Evolutionary conservation across 23 red algal species (phyloP).

Genomic region (Gracilaria gracilis): DNA sequence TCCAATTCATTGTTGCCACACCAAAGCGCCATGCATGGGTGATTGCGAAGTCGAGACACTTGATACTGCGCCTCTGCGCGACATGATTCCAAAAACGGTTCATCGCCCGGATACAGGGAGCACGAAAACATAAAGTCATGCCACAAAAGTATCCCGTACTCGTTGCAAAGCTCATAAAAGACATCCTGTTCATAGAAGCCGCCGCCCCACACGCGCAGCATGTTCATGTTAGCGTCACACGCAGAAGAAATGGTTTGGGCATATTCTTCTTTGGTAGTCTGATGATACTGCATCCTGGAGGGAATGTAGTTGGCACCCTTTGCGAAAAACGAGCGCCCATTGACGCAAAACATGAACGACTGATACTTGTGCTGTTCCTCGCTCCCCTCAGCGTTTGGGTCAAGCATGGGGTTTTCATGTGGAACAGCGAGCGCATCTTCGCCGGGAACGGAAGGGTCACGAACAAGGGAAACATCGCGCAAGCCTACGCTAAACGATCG

Average conservation of each 20-base stretch:
- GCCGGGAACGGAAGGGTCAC: background rate
- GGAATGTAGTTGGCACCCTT: conserved; percentile 71
- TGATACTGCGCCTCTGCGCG: conserved; percentile 41
- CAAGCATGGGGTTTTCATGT: background rate
- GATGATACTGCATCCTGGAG: conserved; percentile 3
- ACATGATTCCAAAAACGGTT: conserved; percentile 15
- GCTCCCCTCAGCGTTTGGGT: background rate
- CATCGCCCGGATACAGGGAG: conserved; percentile 38
- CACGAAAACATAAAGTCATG: conserved; percentile 73
- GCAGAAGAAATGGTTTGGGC: background rate
- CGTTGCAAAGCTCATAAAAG: conserved; percentile 54
- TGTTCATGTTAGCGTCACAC: conserved; percentile 57
- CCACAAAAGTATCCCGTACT: conserved; percentile 35
- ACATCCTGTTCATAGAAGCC: conserved; percentile 43
- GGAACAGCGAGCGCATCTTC: too few relatives aligned
- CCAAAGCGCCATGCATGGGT: conserved; percentile 59
- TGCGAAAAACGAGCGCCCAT: conserved; percentile 42
- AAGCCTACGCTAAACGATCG: conserved; percentile 13
- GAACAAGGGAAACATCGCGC: conserved; percentile 1
- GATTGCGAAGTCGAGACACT: conserved; percentile 50
- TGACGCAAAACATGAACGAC: conserved; percentile 54
- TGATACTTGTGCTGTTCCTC: conserved; percentile 6
- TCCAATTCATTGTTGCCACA: conserved; percentile 68
- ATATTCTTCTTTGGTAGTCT: background rate
- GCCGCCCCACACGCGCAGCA: conserved; percentile 65